Evolutionary conservation across 768 basidiomycete genomes (phyloP).

Genomic region (Amyloporia xantha): DNA sequence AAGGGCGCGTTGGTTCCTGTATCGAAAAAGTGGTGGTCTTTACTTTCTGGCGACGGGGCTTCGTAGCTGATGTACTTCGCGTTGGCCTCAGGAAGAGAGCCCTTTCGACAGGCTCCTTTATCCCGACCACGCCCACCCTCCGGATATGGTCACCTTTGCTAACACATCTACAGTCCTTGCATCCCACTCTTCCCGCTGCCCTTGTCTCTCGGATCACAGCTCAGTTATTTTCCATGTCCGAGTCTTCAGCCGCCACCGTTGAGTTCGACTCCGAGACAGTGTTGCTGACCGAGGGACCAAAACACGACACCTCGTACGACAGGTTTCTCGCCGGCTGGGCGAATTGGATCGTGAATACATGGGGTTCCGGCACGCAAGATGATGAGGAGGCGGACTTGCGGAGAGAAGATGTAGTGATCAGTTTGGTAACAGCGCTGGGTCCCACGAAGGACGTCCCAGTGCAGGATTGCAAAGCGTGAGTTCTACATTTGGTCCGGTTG

Average conservation of each 20-base stretch:
- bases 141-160: constrained; percentile 64
- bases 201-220: constrained; percentile 43
- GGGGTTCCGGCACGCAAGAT: constrained; percentile 10
- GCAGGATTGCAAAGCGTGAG: constrained; percentile 29
- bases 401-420: constrained; percentile 37
- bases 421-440: constrained; percentile 43
- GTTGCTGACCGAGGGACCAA: constrained; percentile 14
- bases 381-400: constrained; percentile 30
- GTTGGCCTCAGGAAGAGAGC: constrained; percentile 45
- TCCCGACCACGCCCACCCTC: constrained; percentile 47
- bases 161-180: constrained; percentile 46
- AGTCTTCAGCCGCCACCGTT: background rate
- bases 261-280: constrained; percentile 9
- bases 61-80: too few relatives aligned
- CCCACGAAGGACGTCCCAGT: constrained; percentile 23
- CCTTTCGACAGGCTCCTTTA: constrained; percentile 34
- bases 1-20: constrained; percentile 75
- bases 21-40: constrained; percentile 63
- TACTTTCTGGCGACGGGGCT: too few relatives aligned
- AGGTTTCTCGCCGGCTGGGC: constrained; percentile 66
- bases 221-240: constrained; percentile 22
- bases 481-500: too few relatives aligned
- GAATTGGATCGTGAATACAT: constrained; percentile 46
- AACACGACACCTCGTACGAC: constrained; percentile 40
- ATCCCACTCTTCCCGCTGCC: constrained; percentile 45